Evolutionary conservation across 1,284 basidiomycete species (phyloP).

Genomic region (Bondarzewia mesenterica): DNA sequence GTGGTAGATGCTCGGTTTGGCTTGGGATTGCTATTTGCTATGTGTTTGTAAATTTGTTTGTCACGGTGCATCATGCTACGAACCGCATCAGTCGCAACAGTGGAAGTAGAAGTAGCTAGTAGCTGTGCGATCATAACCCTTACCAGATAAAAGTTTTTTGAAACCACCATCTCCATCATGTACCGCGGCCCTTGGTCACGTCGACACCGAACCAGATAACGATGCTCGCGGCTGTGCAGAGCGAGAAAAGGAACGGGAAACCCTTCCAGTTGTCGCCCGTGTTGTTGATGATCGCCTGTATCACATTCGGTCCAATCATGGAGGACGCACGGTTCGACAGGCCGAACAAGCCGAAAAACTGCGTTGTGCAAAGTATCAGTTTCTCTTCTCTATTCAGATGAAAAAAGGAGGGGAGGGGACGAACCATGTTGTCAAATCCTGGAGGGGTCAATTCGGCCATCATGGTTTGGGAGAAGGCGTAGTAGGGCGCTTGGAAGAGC

Average conservation of each 20-base stretch:
- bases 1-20: too few species aligned
- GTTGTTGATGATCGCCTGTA: conserved; percentile 71
- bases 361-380: not conserved
- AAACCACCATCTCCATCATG: too few species aligned
- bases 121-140: too few species aligned
- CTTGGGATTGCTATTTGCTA: too few species aligned
- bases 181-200: conserved; percentile 55
- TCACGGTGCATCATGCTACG: too few species aligned
- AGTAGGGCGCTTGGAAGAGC: conserved; percentile 82
- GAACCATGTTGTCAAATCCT: conserved; percentile 76
- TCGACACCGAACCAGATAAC: conserved; percentile 72
- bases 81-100: too few species aligned
- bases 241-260: conserved; percentile 75
- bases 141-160: too few species aligned
- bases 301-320: conserved; percentile 74
- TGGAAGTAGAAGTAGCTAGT: too few species aligned
- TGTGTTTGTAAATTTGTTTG: too few species aligned
- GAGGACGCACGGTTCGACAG: conserved; percentile 77
- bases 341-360: conserved; percentile 81
- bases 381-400: too few species aligned
- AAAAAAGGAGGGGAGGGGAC: not conserved
- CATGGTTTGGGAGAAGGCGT: conserved; percentile 80
- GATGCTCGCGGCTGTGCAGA: conserved; percentile 55
- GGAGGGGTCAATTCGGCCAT: conserved; percentile 80
- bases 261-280: conserved; percentile 73